Evolutionary conservation across 2,329 filamentous ascomycete species (phyloP).

Genomic region (Plectosphaerella cucumerina): DNA sequence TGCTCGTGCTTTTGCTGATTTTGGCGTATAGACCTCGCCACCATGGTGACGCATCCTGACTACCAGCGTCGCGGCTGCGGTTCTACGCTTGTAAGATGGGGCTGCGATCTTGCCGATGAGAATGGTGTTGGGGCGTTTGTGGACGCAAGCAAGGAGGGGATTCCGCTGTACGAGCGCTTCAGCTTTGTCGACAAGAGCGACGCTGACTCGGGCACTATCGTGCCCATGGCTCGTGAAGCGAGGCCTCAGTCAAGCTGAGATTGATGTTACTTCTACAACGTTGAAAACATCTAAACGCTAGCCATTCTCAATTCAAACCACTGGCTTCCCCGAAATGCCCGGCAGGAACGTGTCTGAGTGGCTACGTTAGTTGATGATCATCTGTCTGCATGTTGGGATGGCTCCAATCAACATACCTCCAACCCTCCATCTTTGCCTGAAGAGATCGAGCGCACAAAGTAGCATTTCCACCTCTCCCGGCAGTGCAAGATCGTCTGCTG

Average conservation of each 20-base stretch:
- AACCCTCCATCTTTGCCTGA: background rate
- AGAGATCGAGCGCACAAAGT: background rate
- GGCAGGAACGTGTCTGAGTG: no score
- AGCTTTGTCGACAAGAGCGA: conserved; percentile 8
- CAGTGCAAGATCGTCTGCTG: background rate
- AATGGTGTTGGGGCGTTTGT: conserved; percentile 16
- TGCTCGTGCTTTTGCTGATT: background rate
- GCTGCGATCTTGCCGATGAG: conserved; percentile 17
- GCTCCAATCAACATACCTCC: background rate
- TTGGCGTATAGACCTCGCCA: conserved; percentile 15
- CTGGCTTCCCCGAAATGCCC: no score
- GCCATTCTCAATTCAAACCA: no score
- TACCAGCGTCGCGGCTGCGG: conserved; percentile 19
- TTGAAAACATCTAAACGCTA: no score
- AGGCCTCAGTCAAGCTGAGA: no score
- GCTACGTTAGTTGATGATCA: no score
- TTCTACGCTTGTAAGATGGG: conserved; percentile 18
- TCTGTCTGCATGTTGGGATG: no score
- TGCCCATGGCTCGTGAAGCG: background rate
- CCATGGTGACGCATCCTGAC: conserved; percentile 18
- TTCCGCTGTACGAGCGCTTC: conserved; percentile 2
- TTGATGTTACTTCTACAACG: no score
- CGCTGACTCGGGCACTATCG: background rate
- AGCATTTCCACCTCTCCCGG: background rate
- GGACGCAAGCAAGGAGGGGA: conserved; percentile 13